Conservation (phyloP, 179 eudicot genomes). For the Silene noctiflora region DNA sequence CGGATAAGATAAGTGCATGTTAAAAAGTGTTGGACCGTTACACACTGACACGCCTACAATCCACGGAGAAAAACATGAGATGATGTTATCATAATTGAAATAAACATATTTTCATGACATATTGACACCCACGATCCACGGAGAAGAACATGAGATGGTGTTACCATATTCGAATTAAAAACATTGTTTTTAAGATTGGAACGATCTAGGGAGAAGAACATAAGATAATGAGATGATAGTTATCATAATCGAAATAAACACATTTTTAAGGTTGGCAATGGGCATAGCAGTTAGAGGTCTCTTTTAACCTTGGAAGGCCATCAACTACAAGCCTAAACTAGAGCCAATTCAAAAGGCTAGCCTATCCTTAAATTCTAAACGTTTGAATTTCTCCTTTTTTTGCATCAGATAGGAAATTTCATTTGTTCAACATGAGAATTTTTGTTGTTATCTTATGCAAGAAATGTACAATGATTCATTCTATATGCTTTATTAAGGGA, state of each 20-base stretch:
- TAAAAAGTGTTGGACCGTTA: too few relatives aligned
- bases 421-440: constrained; percentile 2
- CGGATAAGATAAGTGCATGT: too few relatives aligned
- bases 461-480: constrained; percentile 9
- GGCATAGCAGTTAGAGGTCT: constrained; percentile 14
- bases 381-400: constrained; percentile 8
- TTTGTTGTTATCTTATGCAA: background rate
- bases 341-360: background rate
- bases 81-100: background rate
- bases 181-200: too few relatives aligned
- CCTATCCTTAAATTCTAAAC: background rate
- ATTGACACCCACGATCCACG: background rate
- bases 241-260: constrained; percentile 3
- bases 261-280: constrained; percentile 4
- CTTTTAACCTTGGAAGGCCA: background rate
- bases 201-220: background rate
- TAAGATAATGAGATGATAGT: constrained; percentile 2
- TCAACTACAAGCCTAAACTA: background rate
- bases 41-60: background rate
- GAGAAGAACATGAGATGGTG: constrained; percentile 13
- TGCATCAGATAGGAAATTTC: constrained; percentile 13
- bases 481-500: background rate
- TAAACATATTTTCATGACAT: too few relatives aligned
- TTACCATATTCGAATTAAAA: too few relatives aligned
- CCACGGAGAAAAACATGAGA: constrained; percentile 11